phyloP scores from a whole-genome alignment of 1,139 yeast species.

The Kurtzmaniella natalensis region DNA sequence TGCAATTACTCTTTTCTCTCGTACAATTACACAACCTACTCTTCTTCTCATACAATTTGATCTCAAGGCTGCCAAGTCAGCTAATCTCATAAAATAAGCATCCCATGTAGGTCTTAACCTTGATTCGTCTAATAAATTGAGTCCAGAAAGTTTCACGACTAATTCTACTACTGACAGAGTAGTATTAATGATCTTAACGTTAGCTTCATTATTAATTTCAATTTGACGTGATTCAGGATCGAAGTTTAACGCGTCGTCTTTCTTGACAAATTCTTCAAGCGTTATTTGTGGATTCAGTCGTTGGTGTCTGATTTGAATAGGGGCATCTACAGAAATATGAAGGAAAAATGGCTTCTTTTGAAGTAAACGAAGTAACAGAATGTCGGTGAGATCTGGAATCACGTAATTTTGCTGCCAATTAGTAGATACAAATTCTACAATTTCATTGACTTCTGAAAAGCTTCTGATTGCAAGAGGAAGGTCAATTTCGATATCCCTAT shows the following conservation, averaged over 20 bases:
- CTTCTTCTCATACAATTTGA: conserved; percentile 96
- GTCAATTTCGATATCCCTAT: no score
- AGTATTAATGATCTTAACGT: conserved; percentile 60
- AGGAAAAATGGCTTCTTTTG: conserved; percentile 81
- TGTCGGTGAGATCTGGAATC: conserved; percentile 44
- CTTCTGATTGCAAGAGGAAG: conserved; percentile 4
- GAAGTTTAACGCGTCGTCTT: conserved; percentile 44
- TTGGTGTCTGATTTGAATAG: conserved; percentile 50
- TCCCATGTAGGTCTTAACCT: conserved; percentile 95
- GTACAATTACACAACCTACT: conserved; percentile 92
- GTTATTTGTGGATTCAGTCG: conserved; percentile 28
- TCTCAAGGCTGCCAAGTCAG: conserved; percentile 87
- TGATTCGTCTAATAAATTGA: conserved; percentile 52
- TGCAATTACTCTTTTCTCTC: conserved; percentile 82
- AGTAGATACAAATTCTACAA: conserved; percentile 62
- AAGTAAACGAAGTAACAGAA: conserved; percentile 44
- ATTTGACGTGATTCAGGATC: conserved; percentile 34
- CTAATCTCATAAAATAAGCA: conserved; percentile 87
- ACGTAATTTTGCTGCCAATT: conserved; percentile 69
- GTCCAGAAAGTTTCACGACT: conserved; percentile 45
- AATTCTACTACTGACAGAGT: conserved; percentile 44
- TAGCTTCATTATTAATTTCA: conserved; percentile 53
- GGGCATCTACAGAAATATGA: conserved; percentile 78
- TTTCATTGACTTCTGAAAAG: conserved; percentile 35
- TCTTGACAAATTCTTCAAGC: conserved; percentile 41